Evolutionary conservation across 2,329 filamentous ascomycete species (phyloP).

Genomic region (Exophiala viscosa): DNA sequence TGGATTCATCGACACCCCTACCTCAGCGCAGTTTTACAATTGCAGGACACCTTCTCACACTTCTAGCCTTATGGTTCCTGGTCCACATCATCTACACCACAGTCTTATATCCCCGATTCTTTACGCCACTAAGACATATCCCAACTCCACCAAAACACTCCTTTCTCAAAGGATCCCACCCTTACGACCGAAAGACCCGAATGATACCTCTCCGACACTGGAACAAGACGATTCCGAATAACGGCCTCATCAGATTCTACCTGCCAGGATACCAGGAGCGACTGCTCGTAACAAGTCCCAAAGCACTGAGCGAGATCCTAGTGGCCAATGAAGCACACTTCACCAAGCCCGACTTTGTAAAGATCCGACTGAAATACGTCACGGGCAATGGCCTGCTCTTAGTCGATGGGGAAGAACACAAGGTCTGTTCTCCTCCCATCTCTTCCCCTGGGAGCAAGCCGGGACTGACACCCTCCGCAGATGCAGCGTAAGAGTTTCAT

Average conservation of each 20-base stretch:
- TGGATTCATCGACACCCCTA: no score
- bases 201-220: not conserved
- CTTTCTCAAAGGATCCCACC: not conserved
- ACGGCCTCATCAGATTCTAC: constrained; percentile 66
- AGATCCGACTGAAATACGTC: constrained; percentile 41
- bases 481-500: constrained; percentile 69
- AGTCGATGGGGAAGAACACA: constrained; percentile 88
- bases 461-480: no score
- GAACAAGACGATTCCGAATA: constrained; percentile 51
- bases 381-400: constrained; percentile 54
- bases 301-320: constrained; percentile 64
- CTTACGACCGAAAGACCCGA: not conserved
- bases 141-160: not conserved
- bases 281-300: constrained; percentile 57
- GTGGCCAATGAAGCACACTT: constrained; percentile 61
- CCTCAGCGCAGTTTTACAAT: no score
- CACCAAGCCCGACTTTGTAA: constrained; percentile 50
- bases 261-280: constrained; percentile 43
- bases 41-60: no score
- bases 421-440: constrained; percentile 32
- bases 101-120: not conserved
- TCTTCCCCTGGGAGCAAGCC: no score
- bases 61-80: no score
- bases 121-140: not conserved
- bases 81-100: not conserved